Conservation (phyloP, 2,329 filamentous ascomycete species). For the Pseudocercospora vitis region DNA sequence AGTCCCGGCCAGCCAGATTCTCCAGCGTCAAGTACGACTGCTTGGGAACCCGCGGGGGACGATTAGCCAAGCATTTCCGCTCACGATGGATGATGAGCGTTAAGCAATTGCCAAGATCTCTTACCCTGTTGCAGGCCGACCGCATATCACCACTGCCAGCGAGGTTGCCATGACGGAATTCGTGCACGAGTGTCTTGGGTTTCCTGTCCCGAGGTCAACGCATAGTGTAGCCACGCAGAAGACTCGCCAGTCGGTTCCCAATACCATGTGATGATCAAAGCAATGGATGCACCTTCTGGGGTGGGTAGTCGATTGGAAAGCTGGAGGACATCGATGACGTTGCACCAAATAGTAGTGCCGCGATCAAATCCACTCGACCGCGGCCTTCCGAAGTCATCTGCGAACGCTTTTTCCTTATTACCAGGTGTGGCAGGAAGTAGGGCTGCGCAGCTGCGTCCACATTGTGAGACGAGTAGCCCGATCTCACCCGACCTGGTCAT, state of each 20-base stretch:
- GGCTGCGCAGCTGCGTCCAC: slow-evolving; percentile 22
- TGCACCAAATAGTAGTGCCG: too few relatives aligned
- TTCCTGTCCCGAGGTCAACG: slow-evolving; percentile 28
- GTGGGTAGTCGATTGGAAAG: too few relatives aligned
- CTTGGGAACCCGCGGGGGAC: slow-evolving; percentile 22
- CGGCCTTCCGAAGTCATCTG: too few relatives aligned
- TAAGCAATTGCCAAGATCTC: slow-evolving; percentile 38
- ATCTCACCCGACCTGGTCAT: slow-evolving; percentile 32
- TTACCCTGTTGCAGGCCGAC: slow-evolving; percentile 3
- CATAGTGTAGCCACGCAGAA: slow-evolving; percentile 20
- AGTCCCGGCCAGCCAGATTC: too few relatives aligned
- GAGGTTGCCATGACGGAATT: slow-evolving; percentile 43
- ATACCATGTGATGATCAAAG: too few relatives aligned
- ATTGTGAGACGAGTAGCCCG: slow-evolving; percentile 34
- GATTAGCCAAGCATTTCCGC: slow-evolving; percentile 36
- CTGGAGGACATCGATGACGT: too few relatives aligned
- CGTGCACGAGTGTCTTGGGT: slow-evolving; percentile 13
- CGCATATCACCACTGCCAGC: slow-evolving; percentile 21
- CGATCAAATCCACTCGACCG: too few relatives aligned
- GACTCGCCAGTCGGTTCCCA: slow-evolving; percentile 23
- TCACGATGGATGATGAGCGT: slow-evolving; percentile 29
- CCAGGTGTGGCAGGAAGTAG: slow-evolving; percentile 32
- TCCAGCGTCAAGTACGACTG: too few relatives aligned
- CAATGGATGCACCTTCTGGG: too few relatives aligned
- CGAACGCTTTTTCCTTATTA: slow-evolving; percentile 37